phyloP scores from a whole-genome alignment of 2,329 filamentous ascomycete species.

The Trichoderma simmonsii region DNA sequence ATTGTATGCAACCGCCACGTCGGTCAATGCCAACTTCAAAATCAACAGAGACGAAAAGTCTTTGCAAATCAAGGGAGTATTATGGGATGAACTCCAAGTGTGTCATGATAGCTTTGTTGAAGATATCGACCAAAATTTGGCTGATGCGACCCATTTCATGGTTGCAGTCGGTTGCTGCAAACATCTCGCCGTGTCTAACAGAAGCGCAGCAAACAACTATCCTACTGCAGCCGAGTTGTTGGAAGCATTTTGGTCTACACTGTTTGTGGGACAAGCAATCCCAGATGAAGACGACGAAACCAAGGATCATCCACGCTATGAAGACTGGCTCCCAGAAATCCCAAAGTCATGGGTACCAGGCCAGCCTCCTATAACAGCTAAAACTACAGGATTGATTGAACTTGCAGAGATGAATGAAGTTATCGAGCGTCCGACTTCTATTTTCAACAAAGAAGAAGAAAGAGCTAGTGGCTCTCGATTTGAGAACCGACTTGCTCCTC shows the following conservation, averaged over 20 bases:
- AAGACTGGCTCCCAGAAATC: not conserved
- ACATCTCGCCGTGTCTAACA: not conserved
- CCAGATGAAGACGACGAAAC: not conserved
- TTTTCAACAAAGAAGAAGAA: not conserved
- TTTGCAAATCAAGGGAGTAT: not conserved
- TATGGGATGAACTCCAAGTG: not conserved
- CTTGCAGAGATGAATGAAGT: not conserved
- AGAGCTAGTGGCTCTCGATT: not conserved
- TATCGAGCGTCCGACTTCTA: not conserved
- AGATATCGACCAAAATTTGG: not conserved
- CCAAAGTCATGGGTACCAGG: not conserved
- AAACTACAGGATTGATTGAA: not conserved
- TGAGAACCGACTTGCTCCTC: not conserved
- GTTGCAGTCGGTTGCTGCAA: constrained; percentile 1
- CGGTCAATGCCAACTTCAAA: not conserved
- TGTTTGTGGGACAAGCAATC: not conserved
- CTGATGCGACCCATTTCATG: not conserved
- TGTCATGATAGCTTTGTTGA: not conserved
- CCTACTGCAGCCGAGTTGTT: not conserved
- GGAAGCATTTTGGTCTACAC: not conserved
- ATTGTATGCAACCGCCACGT: not conserved
- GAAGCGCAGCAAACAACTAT: not conserved
- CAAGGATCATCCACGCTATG: not conserved
- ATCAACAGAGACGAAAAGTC: not conserved
- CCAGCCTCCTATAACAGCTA: not conserved